Evolutionary conservation across 495 filamentous ascomycete genomes (phyloP).

Genomic region (Chaetomium cochliodes): DNA sequence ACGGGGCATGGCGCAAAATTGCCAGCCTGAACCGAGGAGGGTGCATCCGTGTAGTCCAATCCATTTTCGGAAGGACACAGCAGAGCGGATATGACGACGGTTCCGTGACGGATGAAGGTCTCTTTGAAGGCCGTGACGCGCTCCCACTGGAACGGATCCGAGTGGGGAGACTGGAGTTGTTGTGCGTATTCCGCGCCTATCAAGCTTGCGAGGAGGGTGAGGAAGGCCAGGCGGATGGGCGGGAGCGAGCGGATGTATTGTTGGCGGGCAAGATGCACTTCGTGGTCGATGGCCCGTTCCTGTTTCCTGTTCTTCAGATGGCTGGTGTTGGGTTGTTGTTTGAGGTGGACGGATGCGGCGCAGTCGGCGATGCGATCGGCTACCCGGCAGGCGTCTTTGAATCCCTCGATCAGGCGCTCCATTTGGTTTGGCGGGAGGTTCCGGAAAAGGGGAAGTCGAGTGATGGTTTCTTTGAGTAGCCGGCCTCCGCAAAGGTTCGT

Average conservation of each 20-base stretch:
- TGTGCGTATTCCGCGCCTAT: not conserved
- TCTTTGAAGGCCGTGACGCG: constrained; percentile 14
- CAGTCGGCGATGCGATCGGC: constrained; percentile 18
- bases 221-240: constrained; percentile 15
- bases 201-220: constrained; percentile 10
- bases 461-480: not conserved
- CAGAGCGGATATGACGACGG: constrained; percentile 11
- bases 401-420: constrained; percentile 10
- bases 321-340: not conserved
- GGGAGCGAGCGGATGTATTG: constrained; percentile 2
- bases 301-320: not conserved
- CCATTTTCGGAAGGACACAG: constrained; percentile 1
- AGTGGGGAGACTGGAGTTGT: not conserved
- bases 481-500: not conserved
- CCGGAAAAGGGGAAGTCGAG: not conserved
- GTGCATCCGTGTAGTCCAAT: too few species aligned
- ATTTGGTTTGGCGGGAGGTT: constrained; percentile 6
- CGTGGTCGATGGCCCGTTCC: not conserved
- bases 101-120: constrained; percentile 13
- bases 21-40: too few species aligned
- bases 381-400: constrained; percentile 10
- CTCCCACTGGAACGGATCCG: constrained; percentile 8
- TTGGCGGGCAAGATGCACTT: constrained; percentile 11
- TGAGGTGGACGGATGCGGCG: constrained; percentile 4
- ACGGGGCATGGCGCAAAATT: too few species aligned